These are phyloP conservation scores for Candolleomyces aberdarensis DNA, from an alignment of 768 basidiomycete genomes.

Conservation along the genomic window DNA sequence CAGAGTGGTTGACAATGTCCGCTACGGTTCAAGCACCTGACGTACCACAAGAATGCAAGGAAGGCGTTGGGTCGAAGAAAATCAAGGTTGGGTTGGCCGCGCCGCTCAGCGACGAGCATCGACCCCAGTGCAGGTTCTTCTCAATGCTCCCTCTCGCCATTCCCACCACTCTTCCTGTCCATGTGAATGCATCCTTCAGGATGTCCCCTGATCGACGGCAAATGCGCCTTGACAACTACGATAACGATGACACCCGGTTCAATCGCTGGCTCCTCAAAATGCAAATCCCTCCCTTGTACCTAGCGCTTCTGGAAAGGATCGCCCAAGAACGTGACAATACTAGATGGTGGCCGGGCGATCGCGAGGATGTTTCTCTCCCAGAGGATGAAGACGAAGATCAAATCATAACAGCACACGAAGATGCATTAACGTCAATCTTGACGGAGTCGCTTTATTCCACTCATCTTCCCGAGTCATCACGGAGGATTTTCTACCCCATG, in stretches of 20 bases:
- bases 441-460: not conserved
- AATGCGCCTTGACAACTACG: slow-evolving; percentile 37
- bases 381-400: slow-evolving; percentile 9
- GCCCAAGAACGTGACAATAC: slow-evolving; percentile 15
- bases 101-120: slow-evolving; percentile 6
- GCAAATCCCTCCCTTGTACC: slow-evolving; percentile 36
- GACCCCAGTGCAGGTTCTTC: slow-evolving; percentile 29
- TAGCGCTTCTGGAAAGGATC: slow-evolving; percentile 32
- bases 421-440: not conserved
- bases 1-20: slow-evolving; percentile 6
- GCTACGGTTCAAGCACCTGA: slow-evolving; percentile 8
- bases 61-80: not conserved
- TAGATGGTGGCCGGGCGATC: slow-evolving; percentile 34
- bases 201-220: slow-evolving; percentile 44
- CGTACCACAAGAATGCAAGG: not conserved
- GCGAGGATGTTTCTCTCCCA: not conserved
- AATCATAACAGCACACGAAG: not conserved
- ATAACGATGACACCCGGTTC: slow-evolving; percentile 31
- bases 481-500: not conserved
- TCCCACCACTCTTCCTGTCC: slow-evolving; percentile 39
- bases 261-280: slow-evolving; percentile 40
- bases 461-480: not conserved
- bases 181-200: slow-evolving; percentile 45
- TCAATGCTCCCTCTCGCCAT: slow-evolving; percentile 42
- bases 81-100: slow-evolving; percentile 30